phyloP scores from a whole-genome alignment of 1,284 basidiomycete species.

The Trametes polyzona region DNA sequence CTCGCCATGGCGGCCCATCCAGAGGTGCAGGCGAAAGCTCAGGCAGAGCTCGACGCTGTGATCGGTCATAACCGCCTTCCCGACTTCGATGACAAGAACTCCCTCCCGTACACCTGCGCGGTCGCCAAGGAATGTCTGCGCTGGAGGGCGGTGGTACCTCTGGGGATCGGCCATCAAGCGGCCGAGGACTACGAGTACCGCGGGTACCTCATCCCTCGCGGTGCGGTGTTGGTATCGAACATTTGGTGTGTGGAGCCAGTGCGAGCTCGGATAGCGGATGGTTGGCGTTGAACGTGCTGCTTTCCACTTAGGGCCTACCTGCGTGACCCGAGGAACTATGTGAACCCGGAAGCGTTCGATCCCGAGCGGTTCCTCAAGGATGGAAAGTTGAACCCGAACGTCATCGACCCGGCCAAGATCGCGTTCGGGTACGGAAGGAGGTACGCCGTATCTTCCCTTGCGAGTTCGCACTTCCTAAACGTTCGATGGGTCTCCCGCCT shows the following conservation, averaged over 20 bases:
- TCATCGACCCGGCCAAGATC: neutral
- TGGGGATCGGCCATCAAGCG: conserved; percentile 3
- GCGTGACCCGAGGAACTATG: conserved; percentile 20
- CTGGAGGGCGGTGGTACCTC: neutral
- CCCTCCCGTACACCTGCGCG: conserved; percentile 5
- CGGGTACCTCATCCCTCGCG: conserved; percentile 8
- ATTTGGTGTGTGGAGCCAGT: neutral
- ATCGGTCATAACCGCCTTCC: conserved; percentile 4
- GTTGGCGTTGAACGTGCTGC: neutral
- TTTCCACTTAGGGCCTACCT: conserved; percentile 21
- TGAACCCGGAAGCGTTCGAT: conserved; percentile 24
- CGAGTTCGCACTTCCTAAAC: no score
- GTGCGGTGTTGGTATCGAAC: neutral
- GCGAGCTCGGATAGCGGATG: neutral
- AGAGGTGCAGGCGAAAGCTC: conserved; percentile 4
- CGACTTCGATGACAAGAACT: conserved; percentile 1
- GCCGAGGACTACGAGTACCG: conserved; percentile 16
- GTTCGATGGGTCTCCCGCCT: no score
- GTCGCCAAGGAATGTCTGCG: conserved; percentile 3
- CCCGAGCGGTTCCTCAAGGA: conserved; percentile 19
- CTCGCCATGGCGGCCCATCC: conserved; percentile 4
- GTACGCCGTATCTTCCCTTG: no score
- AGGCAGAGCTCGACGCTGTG: conserved; percentile 6
- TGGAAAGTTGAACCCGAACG: neutral
- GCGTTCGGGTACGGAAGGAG: conserved; percentile 2